These are phyloP conservation scores for Isatis lusitanica DNA, from an alignment of 441 rosid genomes.

Conservation along the genomic window DNA sequence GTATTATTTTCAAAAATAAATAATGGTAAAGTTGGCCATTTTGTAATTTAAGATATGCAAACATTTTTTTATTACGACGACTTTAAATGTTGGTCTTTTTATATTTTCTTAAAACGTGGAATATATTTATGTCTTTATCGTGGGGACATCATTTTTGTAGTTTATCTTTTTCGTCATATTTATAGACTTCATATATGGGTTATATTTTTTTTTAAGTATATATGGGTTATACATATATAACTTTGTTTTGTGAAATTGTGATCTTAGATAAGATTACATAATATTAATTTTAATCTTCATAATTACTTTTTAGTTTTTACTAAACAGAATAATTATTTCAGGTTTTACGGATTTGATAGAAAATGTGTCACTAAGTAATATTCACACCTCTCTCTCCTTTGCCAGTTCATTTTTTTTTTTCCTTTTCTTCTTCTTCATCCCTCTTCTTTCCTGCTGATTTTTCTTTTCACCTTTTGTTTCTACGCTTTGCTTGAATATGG, in stretches of 20 bases:
- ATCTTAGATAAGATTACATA: no score
- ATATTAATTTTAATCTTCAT: no score
- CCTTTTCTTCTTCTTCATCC: background rate
- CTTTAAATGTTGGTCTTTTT: background rate
- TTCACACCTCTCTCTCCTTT: background rate
- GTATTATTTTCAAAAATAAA: background rate
- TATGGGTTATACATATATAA: no score
- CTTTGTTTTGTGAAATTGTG: no score
- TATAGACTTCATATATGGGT: background rate
- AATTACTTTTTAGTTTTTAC: background rate
- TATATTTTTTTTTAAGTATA: no score
- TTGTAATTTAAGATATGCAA: background rate
- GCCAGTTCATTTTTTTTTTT: no score
- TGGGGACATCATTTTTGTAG: background rate
- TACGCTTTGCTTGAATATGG: background rate
- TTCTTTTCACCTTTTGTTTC: background rate
- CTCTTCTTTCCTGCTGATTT: background rate
- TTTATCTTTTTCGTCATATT: background rate
- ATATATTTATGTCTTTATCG: background rate
- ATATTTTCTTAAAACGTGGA: background rate
- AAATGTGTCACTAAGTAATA: background rate
- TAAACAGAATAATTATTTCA: background rate
- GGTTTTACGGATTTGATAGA: background rate
- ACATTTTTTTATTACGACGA: background rate
- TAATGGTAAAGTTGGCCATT: background rate